Base-by-base conservation (phyloP, 305 asterid genomes). In the Striga hermonthica region DNA sequence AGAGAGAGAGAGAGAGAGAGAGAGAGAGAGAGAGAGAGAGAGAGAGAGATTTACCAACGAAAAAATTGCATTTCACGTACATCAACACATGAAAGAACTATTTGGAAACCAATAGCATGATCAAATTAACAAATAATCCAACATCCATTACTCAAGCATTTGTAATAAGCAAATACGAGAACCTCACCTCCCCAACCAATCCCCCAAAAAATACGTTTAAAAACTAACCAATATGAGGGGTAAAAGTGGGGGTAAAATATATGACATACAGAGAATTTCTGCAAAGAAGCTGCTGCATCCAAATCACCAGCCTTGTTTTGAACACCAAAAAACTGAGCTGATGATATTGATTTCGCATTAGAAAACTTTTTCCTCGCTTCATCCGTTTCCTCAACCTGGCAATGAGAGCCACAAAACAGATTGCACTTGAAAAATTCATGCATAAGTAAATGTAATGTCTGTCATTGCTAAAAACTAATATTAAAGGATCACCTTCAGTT, bases 351-450 rank as follows among this genome's bases (percentile, higher is more conserved):
- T 77, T 93, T 90, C 15, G 99, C 99, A 79, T 86, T 90, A 35
- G 92, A 67, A 80, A 93, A 90, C 80, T 93, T 90, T 92, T 90
- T 93, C 81, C 97, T 83, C 10, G 97, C 96, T 76, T 93, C 97
- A 77, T 93, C 97, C 10, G 87, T 82, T 80, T 90, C 99, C 83
- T 88, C 92, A 72, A 85, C 77, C 99, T 88, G 84, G 74, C 65
- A 68, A 80, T 28, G 48, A 74, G 12, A 55, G 67, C 65, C 14
- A 31, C 37, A 40, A 22, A 56, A 67, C 45, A 48, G 65, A 34
- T 75, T 53, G 60, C n/a, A 48, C 44, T 37, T 54, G 15, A 50
- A 57, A 41, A n/a, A 43, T 48, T 55, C 44, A 59, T 16, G 50
- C 57, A 64, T 14, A 15, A 39, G 60, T 22, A 62, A 45, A 69